Base-by-base conservation (phyloP, 495 filamentous ascomycete genomes). In the Jackrogersella minutella region DNA sequence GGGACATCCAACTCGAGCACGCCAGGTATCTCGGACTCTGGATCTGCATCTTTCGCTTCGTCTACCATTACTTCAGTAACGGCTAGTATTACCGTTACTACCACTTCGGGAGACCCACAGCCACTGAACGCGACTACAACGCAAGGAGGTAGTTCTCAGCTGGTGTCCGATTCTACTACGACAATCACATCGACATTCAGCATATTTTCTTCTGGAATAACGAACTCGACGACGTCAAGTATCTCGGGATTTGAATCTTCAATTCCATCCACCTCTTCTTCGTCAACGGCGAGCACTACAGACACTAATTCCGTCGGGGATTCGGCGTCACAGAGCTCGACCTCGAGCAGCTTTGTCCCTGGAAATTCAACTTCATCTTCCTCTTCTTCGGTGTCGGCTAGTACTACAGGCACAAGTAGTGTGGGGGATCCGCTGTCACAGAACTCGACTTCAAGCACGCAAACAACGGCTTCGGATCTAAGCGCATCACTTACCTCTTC, bases 181-280 rank as follows among this genome's bases (percentile, higher is more conserved):
- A n/a, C n/a, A n/a, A n/a, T n/a, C n/a, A n/a, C n/a, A n/a, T n/a
- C n/a, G n/a, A n/a, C n/a, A n/a, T n/a, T n/a, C n/a, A n/a, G n/a
- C n/a, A n/a, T n/a, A n/a, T n/a, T n/a, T n/a, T n/a, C n/a, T n/a
- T n/a, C n/a, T n/a, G n/a, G n/a, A n/a, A n/a, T n/a, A n/a, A n/a
- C n/a, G n/a, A n/a, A n/a, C 8, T 69, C 43, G 21, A 54, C 55
- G 21, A 24, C 28, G 10, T 66, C 62, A 34, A 44, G 36, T 22
- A 55, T 19, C 14, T 40, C 41, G 5, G 30, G 11, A 16, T 31
- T 49, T 30, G 59, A 24, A 4, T 41, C 16, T 11, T 44, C 50
- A 7, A 34, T 11, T 14, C 60, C 68, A n/a, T 14, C 10, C 3
- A 60, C 34, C 16, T 13, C 28, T 1, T 64, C 61, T 44, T 44